Percentiles rank a stretch among this genome's conserved stretches.
Evolutionary conservation across 768 basidiomycete genomes (phyloP).

Genomic region (Lactarius indigo): DNA sequence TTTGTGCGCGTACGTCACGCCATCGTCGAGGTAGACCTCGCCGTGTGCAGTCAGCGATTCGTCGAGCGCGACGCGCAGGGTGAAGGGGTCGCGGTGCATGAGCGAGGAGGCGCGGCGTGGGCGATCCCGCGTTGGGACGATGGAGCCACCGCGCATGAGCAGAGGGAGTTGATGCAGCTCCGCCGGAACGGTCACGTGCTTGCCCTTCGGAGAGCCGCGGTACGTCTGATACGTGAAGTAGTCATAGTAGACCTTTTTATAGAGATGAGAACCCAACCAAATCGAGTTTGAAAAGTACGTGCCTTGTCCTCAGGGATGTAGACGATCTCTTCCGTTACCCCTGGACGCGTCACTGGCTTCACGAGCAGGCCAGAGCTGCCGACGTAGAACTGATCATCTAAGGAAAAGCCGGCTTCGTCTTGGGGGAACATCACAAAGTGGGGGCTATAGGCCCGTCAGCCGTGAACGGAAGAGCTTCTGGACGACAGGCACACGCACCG

Average conservation of each 20-base stretch:
- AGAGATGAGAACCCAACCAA: not conserved
- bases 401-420: conserved; percentile 76
- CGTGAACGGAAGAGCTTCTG: not conserved
- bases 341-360: conserved; percentile 83
- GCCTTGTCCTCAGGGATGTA: conserved; percentile 89
- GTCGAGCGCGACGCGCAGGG: conserved; percentile 77
- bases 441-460: conserved; percentile 53
- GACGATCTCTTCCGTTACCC: conserved; percentile 61
- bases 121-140: conserved; percentile 83
- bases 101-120: conserved; percentile 80
- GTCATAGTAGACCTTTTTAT: conserved; percentile 81
- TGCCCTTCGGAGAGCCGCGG: conserved; percentile 62
- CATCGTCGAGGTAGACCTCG: conserved; percentile 94
- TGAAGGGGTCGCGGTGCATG: conserved; percentile 93
- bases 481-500: conserved; percentile 45
- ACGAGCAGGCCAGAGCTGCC: conserved; percentile 85
- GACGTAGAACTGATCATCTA: conserved; percentile 94
- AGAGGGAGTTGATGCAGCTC: conserved; percentile 79
- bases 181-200: conserved; percentile 70
- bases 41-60: conserved; percentile 59
- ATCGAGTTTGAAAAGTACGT: conserved; percentile 10
- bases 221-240: conserved; percentile 75
- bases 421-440: conserved; percentile 94
- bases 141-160: conserved; percentile 86
- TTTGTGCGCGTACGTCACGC: conserved; percentile 72